Percentiles rank a stretch among this genome's conserved stretches.
phyloP scores from a whole-genome alignment of 2,329 filamentous ascomycete genomes.

The Emericellopsis cladophorae region DNA sequence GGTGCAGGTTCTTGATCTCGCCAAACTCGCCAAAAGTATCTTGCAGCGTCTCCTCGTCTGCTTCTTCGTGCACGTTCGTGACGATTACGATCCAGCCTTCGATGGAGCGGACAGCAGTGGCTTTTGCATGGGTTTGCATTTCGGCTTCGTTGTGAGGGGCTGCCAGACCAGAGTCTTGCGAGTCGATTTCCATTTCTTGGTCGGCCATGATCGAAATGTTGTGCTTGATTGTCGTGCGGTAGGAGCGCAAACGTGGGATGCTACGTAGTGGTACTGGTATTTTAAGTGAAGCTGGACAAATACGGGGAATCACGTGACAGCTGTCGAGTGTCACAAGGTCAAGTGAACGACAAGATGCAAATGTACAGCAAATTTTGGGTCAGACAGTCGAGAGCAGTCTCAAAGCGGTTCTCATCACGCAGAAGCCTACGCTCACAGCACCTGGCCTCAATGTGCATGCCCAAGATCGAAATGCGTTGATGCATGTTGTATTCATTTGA shows the following conservation, averaged over 20 bases:
- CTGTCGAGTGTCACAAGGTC: too few relatives aligned
- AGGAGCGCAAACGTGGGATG: too few relatives aligned
- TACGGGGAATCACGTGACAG: too few relatives aligned
- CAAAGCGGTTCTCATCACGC: too few relatives aligned
- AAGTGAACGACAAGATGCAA: too few relatives aligned
- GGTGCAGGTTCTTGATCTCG: slow-evolving; percentile 76
- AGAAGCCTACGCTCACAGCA: too few relatives aligned
- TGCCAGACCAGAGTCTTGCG: neutral
- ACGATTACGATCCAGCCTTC: slow-evolving; percentile 84
- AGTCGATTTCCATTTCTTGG: slow-evolving; percentile 47
- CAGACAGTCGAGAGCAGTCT: too few relatives aligned
- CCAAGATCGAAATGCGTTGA: slow-evolving; percentile 6
- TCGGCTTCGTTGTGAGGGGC: slow-evolving; percentile 39
- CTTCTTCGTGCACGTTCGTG: slow-evolving; percentile 80
- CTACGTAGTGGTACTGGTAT: too few relatives aligned
- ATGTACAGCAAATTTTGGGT: too few relatives aligned
- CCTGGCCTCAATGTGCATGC: too few relatives aligned
- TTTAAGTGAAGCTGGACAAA: too few relatives aligned
- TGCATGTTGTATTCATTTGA: slow-evolving; percentile 24
- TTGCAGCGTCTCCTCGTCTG: slow-evolving; percentile 69
- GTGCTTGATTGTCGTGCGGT: neutral
- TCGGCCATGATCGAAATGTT: slow-evolving; percentile 30
- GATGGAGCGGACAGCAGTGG: slow-evolving; percentile 73
- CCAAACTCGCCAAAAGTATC: slow-evolving; percentile 76
- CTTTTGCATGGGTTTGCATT: slow-evolving; percentile 61